Base-by-base conservation (phyloP, 2,329 filamentous ascomycete species). In the Metarhizium humberi region DNA sequence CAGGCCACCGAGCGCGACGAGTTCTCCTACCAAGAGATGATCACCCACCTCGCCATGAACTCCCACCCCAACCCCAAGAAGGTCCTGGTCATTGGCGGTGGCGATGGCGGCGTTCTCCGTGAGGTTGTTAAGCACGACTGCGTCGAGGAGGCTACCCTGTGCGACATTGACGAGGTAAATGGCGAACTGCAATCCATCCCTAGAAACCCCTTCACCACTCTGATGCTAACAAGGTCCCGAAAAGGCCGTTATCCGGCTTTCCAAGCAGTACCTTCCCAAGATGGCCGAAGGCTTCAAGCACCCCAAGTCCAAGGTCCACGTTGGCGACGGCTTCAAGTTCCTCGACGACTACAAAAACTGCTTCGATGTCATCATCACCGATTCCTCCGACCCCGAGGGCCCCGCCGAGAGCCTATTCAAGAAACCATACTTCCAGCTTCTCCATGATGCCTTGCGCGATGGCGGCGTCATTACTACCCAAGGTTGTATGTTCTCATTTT, bases 11-110 rank as follows among this genome's bases (percentile, higher is more conserved):
- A 99, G 84, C 87, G 92, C 63, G 91, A 99, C 71, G 94, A 99
- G 80, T 99, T 97, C 81, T 90, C 92, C 66, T 96, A 96, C 85
- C 94, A 99, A 81, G 94, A 99, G 84, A 99, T 99, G 94, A 99
- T 99, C 76, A 92, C 92, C 65, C 91, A 99, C 77, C 82, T 99
- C 64, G 94, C 91, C 76, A 90, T 99, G 87, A 94, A 95, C 84
- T 90, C 92, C 54, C 94, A 99, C 84, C 94, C 94, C 64, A 86
- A 95, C 80, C 94, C 94, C 70, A 94, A 97, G 85, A 95, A 92
- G 77, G 94, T 99, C 54, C 86, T 99, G 56, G 94, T 99, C 73
- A 97, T 99, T 68, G 94, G 94, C 62, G 94, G 94, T 67, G 94
- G 94, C 71, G 94, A 99, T 71, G 94, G 94, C 58, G 94, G 94